phyloP scores from a whole-genome alignment of 371 early-diverging fungal genomes.

The Saksenaea oblongispora region DNA sequence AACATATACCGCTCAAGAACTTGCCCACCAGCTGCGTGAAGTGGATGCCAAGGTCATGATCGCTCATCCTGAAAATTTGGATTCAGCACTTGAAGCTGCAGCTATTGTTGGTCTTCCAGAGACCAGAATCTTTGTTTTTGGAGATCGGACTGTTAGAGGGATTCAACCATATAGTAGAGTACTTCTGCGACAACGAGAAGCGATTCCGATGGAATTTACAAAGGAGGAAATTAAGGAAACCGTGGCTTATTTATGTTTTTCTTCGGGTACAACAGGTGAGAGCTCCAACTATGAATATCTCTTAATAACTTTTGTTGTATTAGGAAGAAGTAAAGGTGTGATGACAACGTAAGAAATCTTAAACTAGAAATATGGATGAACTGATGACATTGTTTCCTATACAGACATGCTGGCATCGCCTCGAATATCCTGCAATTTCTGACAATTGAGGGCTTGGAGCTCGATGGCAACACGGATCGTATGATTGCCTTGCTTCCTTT shows the following conservation, averaged over 20 bases:
- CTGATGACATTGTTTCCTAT: not conserved
- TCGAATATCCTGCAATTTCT: slow-evolving; percentile 66
- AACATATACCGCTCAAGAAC: slow-evolving; percentile 74
- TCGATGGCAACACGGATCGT: slow-evolving; percentile 19
- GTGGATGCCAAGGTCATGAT: slow-evolving; percentile 67
- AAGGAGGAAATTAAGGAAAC: slow-evolving; percentile 31
- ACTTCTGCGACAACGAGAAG: slow-evolving; percentile 16
- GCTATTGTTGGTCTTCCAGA: slow-evolving; percentile 52
- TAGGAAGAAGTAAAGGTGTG: slow-evolving; percentile 74
- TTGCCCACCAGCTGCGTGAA: slow-evolving; percentile 72
- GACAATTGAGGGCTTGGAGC: slow-evolving; percentile 19
- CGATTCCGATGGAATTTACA: slow-evolving; percentile 19
- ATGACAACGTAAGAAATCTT: slow-evolving; percentile 58
- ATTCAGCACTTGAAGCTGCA: slow-evolving; percentile 62
- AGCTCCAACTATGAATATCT: not conserved
- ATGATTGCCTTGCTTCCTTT: slow-evolving; percentile 73
- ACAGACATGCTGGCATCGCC: slow-evolving; percentile 71
- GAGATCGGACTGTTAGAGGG: slow-evolving; percentile 37
- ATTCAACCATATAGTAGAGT: slow-evolving; percentile 30
- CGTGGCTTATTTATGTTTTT: slow-evolving; percentile 76
- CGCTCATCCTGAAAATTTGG: slow-evolving; percentile 43
- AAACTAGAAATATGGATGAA: not conserved
- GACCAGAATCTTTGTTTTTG: slow-evolving; percentile 62
- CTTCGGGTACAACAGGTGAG: slow-evolving; percentile 79
- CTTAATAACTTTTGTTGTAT: not conserved